Conservation (phyloP, 2,329 filamentous ascomycete genomes). For the Chaetomiaceae sp. region DNA sequence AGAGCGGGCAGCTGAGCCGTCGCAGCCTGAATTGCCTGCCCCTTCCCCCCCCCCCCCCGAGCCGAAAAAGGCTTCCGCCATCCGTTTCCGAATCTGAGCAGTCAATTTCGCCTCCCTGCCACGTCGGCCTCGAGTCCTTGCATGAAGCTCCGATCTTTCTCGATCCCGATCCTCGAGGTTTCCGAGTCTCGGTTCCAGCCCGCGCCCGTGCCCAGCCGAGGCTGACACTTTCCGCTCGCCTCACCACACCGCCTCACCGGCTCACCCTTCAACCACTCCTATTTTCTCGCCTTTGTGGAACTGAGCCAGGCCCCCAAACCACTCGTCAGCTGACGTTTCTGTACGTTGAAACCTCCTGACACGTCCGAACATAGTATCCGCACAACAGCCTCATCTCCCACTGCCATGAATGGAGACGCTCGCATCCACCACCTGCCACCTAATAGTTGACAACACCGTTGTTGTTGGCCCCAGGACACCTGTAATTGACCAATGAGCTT, state of each 20-base stretch:
- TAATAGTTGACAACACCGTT: too few species aligned
- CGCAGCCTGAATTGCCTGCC: constrained; percentile 12
- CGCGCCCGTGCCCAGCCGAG: background rate
- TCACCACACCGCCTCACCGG: constrained; percentile 8
- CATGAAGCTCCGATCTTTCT: background rate
- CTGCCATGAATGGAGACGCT: too few species aligned
- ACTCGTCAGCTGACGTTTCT: background rate
- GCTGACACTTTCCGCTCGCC: background rate
- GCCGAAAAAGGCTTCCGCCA: background rate
- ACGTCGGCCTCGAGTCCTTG: constrained; percentile 5
- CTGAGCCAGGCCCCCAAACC: background rate
- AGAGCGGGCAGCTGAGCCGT: background rate
- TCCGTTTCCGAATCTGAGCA: background rate
- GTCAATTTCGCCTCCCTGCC: constrained; percentile 13
- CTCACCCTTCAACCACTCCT: background rate
- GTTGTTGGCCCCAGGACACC: too few species aligned
- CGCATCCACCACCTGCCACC: too few species aligned
- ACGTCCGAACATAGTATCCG: too few species aligned
- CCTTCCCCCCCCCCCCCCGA: background rate
- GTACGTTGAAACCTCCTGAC: background rate
- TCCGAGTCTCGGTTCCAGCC: background rate
- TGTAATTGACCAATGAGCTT: too few species aligned
- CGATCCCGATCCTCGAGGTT: background rate
- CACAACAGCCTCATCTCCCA: background rate
- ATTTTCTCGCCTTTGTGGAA: background rate